Evolutionary conservation across 306 rosid genomes (phyloP), one percentile per base, ranked within the genome.

Genomic region (Citrullus mucosospermus): DNA sequence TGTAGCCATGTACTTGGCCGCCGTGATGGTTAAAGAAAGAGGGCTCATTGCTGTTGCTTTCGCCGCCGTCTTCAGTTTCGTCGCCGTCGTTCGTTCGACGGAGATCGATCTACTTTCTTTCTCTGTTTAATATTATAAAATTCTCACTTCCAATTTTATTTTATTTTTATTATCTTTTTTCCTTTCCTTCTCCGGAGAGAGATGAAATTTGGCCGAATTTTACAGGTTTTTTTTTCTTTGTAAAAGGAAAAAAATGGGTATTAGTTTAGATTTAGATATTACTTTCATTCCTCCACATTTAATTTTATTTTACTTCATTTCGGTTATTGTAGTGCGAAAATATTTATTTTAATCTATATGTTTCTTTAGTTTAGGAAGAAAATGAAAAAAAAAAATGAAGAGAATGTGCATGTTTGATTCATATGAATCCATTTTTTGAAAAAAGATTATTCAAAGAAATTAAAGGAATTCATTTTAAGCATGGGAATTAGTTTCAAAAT

Each of bases 21-120:
- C 68, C 44, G 80, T 80, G 61, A 30, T 86, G 34, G 78, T 88
- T 78, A 82, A 55, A 58, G 84, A 85, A 36, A 89, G 86, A 54
- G 85, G 92, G 10, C 76, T 87, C 13, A 55, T 84, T 8, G 88
- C 91, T 3, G 67, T 88, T 69, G 89, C 84, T 41, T 84, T 88
- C 50, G 90, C 90, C 32, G 65, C 89, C 39, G 9, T 83, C 55
- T 12, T 88, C 36, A 85, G 91, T 88, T 63, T 86, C 57, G 20
- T 87, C 60, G 92, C 90, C 20, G 74, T 84, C 44, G 25, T 80
- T 77, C 72, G 71, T 68, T 72, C 77, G 15, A 22, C 38, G n/a
- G 77, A 72, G 60, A 72, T 16, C 25, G 11, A 72, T 14, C 41
- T 4, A 7, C 14, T 72, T 4, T 50, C 59, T 48, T 34, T 44